Percentiles rank a stretch among this genome's conserved stretches.
These are phyloP conservation scores for Sclerotinia borealis DNA, from an alignment of 2,329 filamentous ascomycete species.

Conservation along the genomic window DNA sequence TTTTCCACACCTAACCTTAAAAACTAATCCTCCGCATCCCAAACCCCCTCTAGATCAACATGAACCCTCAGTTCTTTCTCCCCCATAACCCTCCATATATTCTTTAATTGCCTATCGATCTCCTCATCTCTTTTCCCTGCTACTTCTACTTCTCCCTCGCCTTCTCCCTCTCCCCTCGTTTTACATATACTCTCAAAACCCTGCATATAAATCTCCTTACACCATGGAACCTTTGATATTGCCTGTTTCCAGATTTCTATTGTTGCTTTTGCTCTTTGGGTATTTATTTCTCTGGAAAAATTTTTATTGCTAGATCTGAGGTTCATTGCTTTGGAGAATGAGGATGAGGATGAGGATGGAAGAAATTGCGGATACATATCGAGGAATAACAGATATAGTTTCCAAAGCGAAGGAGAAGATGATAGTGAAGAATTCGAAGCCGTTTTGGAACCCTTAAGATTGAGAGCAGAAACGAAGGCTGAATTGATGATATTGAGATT, in stretches of 20 bases:
- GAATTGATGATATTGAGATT: not conserved
- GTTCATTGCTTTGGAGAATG: not conserved
- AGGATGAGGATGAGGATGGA: not conserved
- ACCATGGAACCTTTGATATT: slow-evolving; percentile 54
- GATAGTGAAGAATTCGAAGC: slow-evolving; percentile 31
- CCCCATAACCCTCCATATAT: slow-evolving; percentile 48
- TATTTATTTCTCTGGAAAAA: not conserved
- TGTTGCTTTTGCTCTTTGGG: not conserved
- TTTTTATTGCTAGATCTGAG: not conserved
- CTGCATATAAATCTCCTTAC: slow-evolving; percentile 52
- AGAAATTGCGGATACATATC: slow-evolving; percentile 35
- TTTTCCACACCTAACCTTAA: too few relatives aligned
- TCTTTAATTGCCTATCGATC: slow-evolving; percentile 32
- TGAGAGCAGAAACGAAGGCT: not conserved
- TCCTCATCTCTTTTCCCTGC: slow-evolving; percentile 35
- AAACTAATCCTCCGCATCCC: not conserved
- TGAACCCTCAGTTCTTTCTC: slow-evolving; percentile 58
- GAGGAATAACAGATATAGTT: slow-evolving; percentile 46
- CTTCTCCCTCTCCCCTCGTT: slow-evolving; percentile 35
- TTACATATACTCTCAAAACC: slow-evolving; percentile 43
- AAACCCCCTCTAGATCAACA: slow-evolving; percentile 43
- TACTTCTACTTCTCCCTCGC: slow-evolving; percentile 22
- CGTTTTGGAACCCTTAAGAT: slow-evolving; percentile 35
- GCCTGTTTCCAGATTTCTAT: slow-evolving; percentile 51
- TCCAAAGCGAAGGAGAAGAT: slow-evolving; percentile 42